Conservation (phyloP, 1,284 basidiomycete genomes). For the Apiotrichum laibachii region DNA sequence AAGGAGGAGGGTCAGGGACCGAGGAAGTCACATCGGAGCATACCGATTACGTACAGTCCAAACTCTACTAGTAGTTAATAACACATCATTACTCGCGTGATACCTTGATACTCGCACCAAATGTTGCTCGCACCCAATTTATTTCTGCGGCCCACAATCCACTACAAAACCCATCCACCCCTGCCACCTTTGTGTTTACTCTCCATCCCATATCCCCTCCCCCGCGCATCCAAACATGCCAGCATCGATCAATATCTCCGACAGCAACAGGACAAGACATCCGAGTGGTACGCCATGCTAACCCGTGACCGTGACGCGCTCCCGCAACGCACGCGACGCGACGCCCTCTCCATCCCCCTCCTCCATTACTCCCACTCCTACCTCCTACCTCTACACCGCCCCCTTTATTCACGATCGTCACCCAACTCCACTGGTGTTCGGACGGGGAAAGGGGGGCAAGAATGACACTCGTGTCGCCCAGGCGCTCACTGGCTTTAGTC, state of each 20-base stretch:
- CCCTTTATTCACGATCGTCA: slow-evolving; percentile 48
- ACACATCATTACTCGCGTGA: too few species aligned
- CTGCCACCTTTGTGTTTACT: neutral
- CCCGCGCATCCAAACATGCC: too few species aligned
- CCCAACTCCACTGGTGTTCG: slow-evolving; percentile 39
- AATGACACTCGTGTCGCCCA: slow-evolving; percentile 22
- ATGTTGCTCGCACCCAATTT: neutral
- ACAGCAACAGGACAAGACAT: neutral
- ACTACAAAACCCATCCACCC: neutral
- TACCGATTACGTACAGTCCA: too few species aligned
- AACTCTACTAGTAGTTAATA: too few species aligned
- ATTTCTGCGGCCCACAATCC: neutral
- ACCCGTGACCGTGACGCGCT: too few species aligned
- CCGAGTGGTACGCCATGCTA: too few species aligned
- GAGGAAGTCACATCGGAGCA: too few species aligned
- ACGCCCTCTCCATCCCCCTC: neutral
- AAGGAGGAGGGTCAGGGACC: too few species aligned
- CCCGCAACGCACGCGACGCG: slow-evolving; percentile 1
- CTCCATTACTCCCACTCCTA: neutral
- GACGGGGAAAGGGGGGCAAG: slow-evolving; percentile 50
- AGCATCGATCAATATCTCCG: neutral
- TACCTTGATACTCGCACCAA: neutral
- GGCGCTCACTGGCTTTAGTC: slow-evolving; percentile 25
- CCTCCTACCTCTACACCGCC: slow-evolving; percentile 18
- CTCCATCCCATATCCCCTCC: neutral